Percentiles rank a stretch among this genome's conserved stretches.
Conservation (phyloP, 192 early-diverging fungal species). For the Backusella luteola region DNA sequence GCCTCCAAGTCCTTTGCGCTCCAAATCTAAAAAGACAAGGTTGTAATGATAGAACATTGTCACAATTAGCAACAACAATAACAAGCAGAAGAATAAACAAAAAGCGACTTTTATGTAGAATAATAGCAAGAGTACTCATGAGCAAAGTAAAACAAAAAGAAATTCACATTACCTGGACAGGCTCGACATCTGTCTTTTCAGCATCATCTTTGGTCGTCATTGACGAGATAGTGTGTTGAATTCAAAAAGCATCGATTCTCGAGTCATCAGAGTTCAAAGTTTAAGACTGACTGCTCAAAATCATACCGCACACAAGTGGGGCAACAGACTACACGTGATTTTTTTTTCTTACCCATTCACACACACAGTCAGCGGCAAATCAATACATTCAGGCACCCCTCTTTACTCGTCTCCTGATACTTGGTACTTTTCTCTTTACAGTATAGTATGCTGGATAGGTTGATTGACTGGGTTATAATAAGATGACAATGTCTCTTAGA, state of each 20-base stretch:
- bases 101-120: neutral
- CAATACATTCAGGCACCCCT: neutral
- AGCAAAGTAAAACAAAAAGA: neutral
- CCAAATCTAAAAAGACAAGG: constrained; percentile 10
- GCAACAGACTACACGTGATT: neutral
- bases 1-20: constrained; percentile 28
- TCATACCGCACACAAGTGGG: neutral
- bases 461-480: too few species aligned
- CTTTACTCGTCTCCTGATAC: neutral
- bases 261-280: neutral
- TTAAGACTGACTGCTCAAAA: constrained; percentile 10
- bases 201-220: constrained; percentile 19
- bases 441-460: too few species aligned
- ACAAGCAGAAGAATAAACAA: neutral
- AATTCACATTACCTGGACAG: constrained; percentile 10
- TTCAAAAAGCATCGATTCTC: constrained; percentile 5
- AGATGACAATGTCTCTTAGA: too few species aligned
- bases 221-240: constrained; percentile 18
- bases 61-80: neutral
- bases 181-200: constrained; percentile 19
- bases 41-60: neutral
- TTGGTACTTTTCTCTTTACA: too few species aligned
- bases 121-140: neutral
- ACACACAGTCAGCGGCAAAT: too few species aligned
- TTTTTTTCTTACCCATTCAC: neutral